These are phyloP conservation scores for Hemisphaericaspora nanyangensis DNA, from an alignment of 805 yeast genomes.

Conservation along the genomic window DNA sequence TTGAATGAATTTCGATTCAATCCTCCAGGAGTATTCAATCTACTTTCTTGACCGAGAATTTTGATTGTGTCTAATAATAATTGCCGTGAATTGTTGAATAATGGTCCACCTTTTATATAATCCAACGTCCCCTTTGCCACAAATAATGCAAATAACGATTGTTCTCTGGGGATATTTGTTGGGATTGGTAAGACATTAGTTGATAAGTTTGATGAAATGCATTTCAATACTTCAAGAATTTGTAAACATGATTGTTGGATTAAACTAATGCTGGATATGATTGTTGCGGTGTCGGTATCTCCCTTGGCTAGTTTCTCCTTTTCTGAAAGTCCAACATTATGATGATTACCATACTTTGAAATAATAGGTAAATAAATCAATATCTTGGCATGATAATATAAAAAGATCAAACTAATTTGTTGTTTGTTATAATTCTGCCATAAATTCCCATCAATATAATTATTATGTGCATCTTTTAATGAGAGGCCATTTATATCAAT, in stretches of 20 bases:
- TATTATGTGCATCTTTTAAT: conserved; percentile 17
- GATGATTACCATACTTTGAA: conserved; percentile 39
- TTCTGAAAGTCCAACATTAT: conserved; percentile 37
- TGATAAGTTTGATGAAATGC: conserved; percentile 28
- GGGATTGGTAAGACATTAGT: conserved; percentile 57
- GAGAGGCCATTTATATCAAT: conserved; percentile 56
- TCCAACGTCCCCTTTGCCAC: conserved; percentile 78
- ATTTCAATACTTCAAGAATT: conserved; percentile 50
- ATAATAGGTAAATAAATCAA: conserved; percentile 40
- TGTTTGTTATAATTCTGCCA: conserved; percentile 37
- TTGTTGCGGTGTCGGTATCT: conserved; percentile 26
- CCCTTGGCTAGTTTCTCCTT: conserved; percentile 36
- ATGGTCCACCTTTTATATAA: conserved; percentile 77
- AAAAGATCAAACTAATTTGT: conserved; percentile 49
- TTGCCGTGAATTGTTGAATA: conserved; percentile 65
- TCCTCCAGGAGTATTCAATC: conserved; percentile 56
- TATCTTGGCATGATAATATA: conserved; percentile 41
- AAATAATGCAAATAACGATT: conserved; percentile 57
- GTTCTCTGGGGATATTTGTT: conserved; percentile 56
- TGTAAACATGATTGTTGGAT: conserved; percentile 67
- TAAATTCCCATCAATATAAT: conserved; percentile 9
- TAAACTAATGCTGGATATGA: conserved; percentile 55
- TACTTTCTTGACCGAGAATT: conserved; percentile 49
- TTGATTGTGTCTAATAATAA: conserved; percentile 49
- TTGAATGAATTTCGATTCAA: conserved; percentile 54